Conservation (phyloP, 768 basidiomycete genomes). For the Suillus bovinus region DNA sequence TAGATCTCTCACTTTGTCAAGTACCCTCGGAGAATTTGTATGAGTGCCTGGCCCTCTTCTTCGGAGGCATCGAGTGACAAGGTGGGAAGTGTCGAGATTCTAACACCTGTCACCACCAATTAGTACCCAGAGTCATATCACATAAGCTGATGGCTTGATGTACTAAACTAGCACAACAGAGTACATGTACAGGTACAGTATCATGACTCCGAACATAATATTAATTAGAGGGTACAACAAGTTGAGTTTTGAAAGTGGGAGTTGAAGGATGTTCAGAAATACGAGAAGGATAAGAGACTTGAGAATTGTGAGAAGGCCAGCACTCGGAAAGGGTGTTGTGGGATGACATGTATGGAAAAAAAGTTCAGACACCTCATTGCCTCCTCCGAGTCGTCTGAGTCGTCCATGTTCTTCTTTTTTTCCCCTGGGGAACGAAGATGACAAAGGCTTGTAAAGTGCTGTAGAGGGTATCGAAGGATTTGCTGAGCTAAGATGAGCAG, state of each 20-base stretch:
- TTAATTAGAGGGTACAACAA: background rate
- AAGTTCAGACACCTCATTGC: too few species aligned
- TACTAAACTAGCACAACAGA: background rate
- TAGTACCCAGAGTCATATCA: background rate
- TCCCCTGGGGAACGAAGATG: too few species aligned
- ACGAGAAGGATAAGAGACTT: background rate
- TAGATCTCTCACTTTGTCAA: background rate
- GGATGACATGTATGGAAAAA: too few species aligned
- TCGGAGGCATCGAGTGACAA: background rate
- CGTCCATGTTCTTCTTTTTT: too few species aligned
- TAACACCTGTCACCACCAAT: background rate
- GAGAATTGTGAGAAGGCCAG: background rate
- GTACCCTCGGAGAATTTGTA: background rate
- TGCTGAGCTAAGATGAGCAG: too few species aligned
- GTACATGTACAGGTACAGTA: background rate
- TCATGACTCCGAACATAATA: background rate
- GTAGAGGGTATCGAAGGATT: too few species aligned
- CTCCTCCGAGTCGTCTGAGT: too few species aligned
- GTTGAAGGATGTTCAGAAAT: background rate
- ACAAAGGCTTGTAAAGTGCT: too few species aligned
- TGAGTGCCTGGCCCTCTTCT: background rate
- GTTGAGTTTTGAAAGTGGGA: background rate
- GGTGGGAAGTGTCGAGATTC: background rate
- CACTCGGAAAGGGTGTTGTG: too few species aligned
- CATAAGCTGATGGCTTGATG: background rate